Conservation (phyloP, 805 yeast species). For the Yamadazyma kitorensis region DNA sequence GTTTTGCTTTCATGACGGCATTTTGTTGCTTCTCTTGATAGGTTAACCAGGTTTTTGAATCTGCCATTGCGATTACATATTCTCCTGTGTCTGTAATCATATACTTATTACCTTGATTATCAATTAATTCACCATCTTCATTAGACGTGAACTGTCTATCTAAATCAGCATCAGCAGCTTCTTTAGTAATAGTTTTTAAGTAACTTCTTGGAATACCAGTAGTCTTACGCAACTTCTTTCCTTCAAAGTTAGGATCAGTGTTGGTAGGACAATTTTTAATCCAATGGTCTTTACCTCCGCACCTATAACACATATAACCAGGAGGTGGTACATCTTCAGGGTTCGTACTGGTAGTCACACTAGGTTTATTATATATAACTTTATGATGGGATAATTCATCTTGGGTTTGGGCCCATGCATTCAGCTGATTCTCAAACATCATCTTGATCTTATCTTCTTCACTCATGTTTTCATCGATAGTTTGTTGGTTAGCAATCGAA, state of each 20-base stretch:
- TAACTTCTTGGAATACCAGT: slow-evolving; percentile 97
- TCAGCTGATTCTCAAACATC: slow-evolving; percentile 91
- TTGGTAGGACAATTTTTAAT: slow-evolving; percentile 94
- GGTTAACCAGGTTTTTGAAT: slow-evolving; percentile 83
- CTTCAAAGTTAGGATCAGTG: slow-evolving; percentile 90
- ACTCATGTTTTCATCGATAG: slow-evolving; percentile 42
- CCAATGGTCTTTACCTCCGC: slow-evolving; percentile 94
- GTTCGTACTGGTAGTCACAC: slow-evolving; percentile 22
- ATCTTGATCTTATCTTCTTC: slow-evolving; percentile 88
- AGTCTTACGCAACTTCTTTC: slow-evolving; percentile 83
- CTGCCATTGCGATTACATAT: slow-evolving; percentile 95
- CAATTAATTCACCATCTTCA: slow-evolving; percentile 44
- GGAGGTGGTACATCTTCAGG: slow-evolving; percentile 86
- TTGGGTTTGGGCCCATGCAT: slow-evolving; percentile 94
- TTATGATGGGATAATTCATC: slow-evolving; percentile 85
- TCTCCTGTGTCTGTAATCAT: slow-evolving; percentile 94
- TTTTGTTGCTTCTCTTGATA: slow-evolving; percentile 68
- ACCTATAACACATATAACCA: slow-evolving; percentile 92
- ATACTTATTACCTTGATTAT: slow-evolving; percentile 52
- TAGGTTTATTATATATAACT: slow-evolving; percentile 59
- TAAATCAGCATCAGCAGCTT: slow-evolving; percentile 52
- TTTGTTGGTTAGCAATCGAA: slow-evolving; percentile 14
- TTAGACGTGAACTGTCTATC: slow-evolving; percentile 31
- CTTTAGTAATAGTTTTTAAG: slow-evolving; percentile 81
- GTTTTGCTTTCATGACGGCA: slow-evolving; percentile 46